Evolutionary conservation across 371 early-diverging fungal genomes (phyloP).

Genomic region (Rhizomucor pusillus): DNA sequence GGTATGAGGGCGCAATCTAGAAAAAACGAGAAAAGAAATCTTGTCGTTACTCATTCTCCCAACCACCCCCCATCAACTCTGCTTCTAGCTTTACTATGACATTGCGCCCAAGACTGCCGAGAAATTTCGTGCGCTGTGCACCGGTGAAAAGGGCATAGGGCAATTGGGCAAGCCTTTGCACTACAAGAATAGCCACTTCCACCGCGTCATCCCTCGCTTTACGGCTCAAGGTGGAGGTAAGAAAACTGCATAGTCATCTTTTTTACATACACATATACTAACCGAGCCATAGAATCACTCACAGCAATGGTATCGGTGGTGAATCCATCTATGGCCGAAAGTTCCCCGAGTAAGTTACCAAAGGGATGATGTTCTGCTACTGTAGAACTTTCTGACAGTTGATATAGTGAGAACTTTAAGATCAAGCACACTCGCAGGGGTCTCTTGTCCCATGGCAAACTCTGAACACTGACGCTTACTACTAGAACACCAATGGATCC

Average conservation of each 20-base stretch:
- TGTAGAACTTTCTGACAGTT: background rate
- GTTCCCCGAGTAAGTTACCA: slow-evolving; percentile 79
- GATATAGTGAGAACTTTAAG: slow-evolving; percentile 89
- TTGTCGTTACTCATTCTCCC: too few relatives aligned
- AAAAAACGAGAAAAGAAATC: too few relatives aligned
- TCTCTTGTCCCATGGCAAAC: slow-evolving; percentile 97
- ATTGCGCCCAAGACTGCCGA: slow-evolving; percentile 96
- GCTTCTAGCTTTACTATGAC: slow-evolving; percentile 78
- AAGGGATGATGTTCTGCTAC: background rate
- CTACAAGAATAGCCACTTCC: slow-evolving; percentile 89
- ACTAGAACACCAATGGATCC: slow-evolving; percentile 89
- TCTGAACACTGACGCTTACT: slow-evolving; percentile 66
- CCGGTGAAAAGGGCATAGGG: slow-evolving; percentile 78
- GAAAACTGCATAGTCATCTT: background rate
- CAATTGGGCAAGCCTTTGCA: slow-evolving; percentile 58
- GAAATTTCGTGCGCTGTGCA: slow-evolving; percentile 91
- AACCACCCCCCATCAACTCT: too few relatives aligned
- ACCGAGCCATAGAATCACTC: too few relatives aligned
- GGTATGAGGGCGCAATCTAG: too few relatives aligned
- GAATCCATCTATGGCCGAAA: slow-evolving; percentile 92
- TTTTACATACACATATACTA: too few relatives aligned
- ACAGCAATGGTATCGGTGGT: slow-evolving; percentile 93
- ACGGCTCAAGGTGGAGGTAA: slow-evolving; percentile 97
- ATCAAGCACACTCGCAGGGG: slow-evolving; percentile 84
- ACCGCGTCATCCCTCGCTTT: slow-evolving; percentile 93